Conservation (phyloP, 2,329 filamentous ascomycete species). For the Ophiobolus disseminans region DNA sequence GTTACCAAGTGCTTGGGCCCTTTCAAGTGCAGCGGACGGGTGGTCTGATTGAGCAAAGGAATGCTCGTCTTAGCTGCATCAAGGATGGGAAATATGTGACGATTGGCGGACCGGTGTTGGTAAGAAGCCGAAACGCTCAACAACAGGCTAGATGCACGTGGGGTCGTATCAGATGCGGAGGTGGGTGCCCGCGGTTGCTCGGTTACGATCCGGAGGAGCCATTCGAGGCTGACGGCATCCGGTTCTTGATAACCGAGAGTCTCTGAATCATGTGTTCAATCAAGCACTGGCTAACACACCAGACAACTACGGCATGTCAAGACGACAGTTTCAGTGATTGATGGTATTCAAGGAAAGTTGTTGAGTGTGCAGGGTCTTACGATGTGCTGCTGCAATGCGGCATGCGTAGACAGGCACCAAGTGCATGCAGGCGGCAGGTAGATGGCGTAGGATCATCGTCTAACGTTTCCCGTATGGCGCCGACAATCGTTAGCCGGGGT, state of each 20-base stretch:
- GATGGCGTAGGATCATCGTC: conserved; percentile 9
- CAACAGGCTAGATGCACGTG: conserved; percentile 6
- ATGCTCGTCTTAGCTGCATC: conserved; percentile 4
- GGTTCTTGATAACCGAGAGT: conserved; percentile 17
- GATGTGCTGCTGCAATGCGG: background rate
- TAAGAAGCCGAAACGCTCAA: conserved; percentile 1
- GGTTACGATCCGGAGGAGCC: background rate
- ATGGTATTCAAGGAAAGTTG: background rate
- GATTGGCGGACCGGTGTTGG: conserved; percentile 5
- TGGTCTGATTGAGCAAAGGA: background rate
- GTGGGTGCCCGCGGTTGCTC: conserved; percentile 8
- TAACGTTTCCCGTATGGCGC: conserved; percentile 19
- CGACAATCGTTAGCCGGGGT: conserved; percentile 15
- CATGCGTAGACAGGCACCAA: background rate
- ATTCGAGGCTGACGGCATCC: conserved; percentile 4
- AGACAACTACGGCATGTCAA: no score
- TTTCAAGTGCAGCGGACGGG: background rate
- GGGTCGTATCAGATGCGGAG: conserved; percentile 5
- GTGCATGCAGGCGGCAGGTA: background rate
- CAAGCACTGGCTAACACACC: no score
- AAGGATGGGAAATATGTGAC: background rate
- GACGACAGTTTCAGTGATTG: no score
- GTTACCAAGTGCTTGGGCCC: conserved; percentile 3
- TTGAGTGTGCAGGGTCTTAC: background rate
- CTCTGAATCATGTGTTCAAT: no score